Percentiles rank a stretch among this genome's conserved stretches.
Conservation (phyloP, 1,139 yeast species). For the Meyerozyma guilliermondii region DNA sequence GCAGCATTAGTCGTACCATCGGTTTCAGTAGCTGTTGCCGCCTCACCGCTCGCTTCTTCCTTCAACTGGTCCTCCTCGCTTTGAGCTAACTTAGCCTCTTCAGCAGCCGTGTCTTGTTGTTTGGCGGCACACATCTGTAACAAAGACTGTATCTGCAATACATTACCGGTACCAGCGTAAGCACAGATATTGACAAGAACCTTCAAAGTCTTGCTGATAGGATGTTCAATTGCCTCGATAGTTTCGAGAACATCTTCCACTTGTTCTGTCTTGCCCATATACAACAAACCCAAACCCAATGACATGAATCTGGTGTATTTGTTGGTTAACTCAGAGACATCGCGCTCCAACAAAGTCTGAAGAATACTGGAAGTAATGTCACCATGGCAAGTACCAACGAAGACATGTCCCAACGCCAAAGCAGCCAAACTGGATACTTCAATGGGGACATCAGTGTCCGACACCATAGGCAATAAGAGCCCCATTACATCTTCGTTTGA, state of each 20-base stretch:
- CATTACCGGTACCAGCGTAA: conserved; percentile 97
- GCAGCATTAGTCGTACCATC: background rate
- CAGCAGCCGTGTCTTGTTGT: conserved; percentile 31
- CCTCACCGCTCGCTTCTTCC: conserved; percentile 10
- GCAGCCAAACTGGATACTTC: conserved; percentile 87
- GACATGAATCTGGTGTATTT: conserved; percentile 91
- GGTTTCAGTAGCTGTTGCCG: conserved; percentile 6
- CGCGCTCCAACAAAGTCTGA: conserved; percentile 86
- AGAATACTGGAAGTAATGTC: conserved; percentile 87
- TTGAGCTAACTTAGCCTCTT: conserved; percentile 31
- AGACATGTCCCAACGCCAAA: conserved; percentile 86
- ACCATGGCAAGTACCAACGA: conserved; percentile 94
- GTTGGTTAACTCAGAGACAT: conserved; percentile 67
- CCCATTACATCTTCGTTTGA: conserved; percentile 79
- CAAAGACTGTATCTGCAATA: conserved; percentile 85
- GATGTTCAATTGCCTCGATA: conserved; percentile 92
- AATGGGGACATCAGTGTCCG: conserved; percentile 70
- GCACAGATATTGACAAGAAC: conserved; percentile 92
- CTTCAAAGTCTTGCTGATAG: conserved; percentile 83
- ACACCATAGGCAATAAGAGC: conserved; percentile 75
- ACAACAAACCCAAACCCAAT: conserved; percentile 84
- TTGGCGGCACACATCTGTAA: conserved; percentile 81
- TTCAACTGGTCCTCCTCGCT: conserved; percentile 33
- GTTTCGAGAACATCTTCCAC: conserved; percentile 95
- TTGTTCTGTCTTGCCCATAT: conserved; percentile 91